Conservation (phyloP, 2,329 filamentous ascomycete species). For the Catunica adiposa region DNA sequence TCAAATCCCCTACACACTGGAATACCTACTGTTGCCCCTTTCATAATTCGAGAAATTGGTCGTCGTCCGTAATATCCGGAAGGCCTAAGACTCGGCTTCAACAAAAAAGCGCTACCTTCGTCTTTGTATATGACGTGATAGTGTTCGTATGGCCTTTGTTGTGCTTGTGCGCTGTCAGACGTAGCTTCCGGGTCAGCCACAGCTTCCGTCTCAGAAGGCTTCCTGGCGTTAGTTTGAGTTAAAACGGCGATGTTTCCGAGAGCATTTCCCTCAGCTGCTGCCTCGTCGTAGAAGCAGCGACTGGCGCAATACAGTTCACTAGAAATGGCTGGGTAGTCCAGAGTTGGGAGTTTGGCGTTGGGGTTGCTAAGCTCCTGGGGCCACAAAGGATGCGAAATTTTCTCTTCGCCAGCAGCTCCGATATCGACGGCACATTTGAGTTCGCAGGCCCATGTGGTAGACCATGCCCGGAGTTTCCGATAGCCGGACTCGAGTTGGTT, state of each 20-base stretch:
- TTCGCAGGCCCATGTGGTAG: constrained; percentile 83
- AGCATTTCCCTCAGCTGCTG: constrained; percentile 34
- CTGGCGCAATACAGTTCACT: constrained; percentile 43
- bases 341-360: constrained; percentile 12
- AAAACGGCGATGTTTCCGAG: neutral
- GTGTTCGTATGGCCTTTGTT: constrained; percentile 43
- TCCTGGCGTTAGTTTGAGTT: neutral
- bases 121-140: constrained; percentile 82
- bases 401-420: constrained; percentile 77
- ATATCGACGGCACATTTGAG: constrained; percentile 79
- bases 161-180: constrained; percentile 6
- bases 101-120: constrained; percentile 56
- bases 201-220: neutral
- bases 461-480: constrained; percentile 70
- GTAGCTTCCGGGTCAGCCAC: constrained; percentile 19
- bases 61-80: constrained; percentile 70
- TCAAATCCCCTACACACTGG: constrained; percentile 84
- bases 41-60: constrained; percentile 71
- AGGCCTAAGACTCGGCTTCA: constrained; percentile 72
- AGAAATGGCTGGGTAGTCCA: constrained; percentile 28
- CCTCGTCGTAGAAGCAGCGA: constrained; percentile 42
- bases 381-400: constrained; percentile 74
- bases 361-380: constrained; percentile 26
- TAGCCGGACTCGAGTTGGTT: constrained; percentile 92
- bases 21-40: constrained; percentile 66